Evolutionary conservation across 495 filamentous ascomycete genomes (phyloP).

Genomic region (Penicillium salamii): DNA sequence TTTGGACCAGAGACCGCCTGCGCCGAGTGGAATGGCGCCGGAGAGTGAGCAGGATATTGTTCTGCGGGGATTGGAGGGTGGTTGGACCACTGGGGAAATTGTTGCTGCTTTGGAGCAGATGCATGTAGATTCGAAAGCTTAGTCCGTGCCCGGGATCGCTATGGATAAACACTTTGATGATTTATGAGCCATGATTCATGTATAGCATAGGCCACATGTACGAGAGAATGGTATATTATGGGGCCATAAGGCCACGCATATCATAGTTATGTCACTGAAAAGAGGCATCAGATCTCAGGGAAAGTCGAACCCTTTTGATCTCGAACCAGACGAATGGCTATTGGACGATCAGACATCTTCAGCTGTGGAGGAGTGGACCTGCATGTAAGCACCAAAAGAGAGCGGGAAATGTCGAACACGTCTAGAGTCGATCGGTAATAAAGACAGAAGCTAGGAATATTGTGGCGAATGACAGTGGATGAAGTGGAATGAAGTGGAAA

Average conservation of each 20-base stretch:
- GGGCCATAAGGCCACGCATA: too few species aligned
- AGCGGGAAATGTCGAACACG: background rate
- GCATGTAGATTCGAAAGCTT: slow-evolving; percentile 31
- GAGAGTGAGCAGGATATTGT: slow-evolving; percentile 53
- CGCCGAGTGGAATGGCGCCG: slow-evolving; percentile 51
- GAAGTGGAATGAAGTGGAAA: slow-evolving; percentile 7
- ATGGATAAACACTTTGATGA: too few species aligned
- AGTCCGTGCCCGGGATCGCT: background rate
- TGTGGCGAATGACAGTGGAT: background rate
- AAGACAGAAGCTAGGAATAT: background rate
- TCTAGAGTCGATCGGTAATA: slow-evolving; percentile 6
- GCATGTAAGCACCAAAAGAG: slow-evolving; percentile 16
- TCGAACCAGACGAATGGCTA: background rate
- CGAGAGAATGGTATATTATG: too few species aligned
- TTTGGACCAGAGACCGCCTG: slow-evolving; percentile 48
- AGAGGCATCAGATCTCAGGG: background rate
- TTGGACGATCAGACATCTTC: slow-evolving; percentile 10
- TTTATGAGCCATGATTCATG: too few species aligned
- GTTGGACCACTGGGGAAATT: slow-evolving; percentile 33
- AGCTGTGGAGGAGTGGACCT: slow-evolving; percentile 19
- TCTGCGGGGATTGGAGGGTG: slow-evolving; percentile 36
- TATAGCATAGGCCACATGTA: too few species aligned
- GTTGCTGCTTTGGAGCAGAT: slow-evolving; percentile 36
- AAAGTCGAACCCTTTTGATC: slow-evolving; percentile 5
- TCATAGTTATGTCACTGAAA: background rate